Percentiles rank a stretch among this genome's conserved stretches.
Evolutionary conservation across 345 rosid genomes (phyloP).

Genomic region (Salix arbutifolia): DNA sequence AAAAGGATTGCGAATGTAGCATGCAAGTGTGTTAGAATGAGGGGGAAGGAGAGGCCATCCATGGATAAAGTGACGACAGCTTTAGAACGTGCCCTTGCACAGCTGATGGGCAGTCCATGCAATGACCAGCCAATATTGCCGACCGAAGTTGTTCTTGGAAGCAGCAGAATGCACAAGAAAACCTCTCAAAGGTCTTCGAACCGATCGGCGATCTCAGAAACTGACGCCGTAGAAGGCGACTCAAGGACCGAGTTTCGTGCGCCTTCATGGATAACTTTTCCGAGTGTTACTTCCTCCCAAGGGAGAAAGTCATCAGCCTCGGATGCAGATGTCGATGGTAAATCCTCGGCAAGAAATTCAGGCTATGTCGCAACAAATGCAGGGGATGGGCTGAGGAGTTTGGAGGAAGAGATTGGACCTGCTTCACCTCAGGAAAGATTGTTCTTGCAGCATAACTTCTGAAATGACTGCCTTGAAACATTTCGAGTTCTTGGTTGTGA

Average conservation of each 20-base stretch:
- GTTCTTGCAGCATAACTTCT: slow-evolving; percentile 97
- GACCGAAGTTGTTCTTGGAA: slow-evolving; percentile 88
- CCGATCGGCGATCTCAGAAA: slow-evolving; percentile 50
- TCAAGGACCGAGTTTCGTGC: slow-evolving; percentile 80
- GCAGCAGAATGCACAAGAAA: slow-evolving; percentile 92
- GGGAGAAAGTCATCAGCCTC: slow-evolving; percentile 91
- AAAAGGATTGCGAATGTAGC: slow-evolving; percentile 83
- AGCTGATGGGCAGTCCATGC: slow-evolving; percentile 91
- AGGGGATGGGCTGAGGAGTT: slow-evolving; percentile 34
- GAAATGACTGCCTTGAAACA: slow-evolving; percentile 1
- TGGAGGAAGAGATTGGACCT: slow-evolving; percentile 78
- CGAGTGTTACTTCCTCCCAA: slow-evolving; percentile 92
- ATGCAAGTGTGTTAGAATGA: slow-evolving; percentile 93
- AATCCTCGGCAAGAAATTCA: slow-evolving; percentile 37
- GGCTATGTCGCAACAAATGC: slow-evolving; percentile 25
- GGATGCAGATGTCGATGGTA: slow-evolving; percentile 78
- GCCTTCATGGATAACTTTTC: slow-evolving; percentile 97
- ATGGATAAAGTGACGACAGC: slow-evolving; percentile 97
- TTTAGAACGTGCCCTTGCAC: slow-evolving; percentile 76
- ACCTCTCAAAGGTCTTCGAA: slow-evolving; percentile 83
- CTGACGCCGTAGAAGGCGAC: slow-evolving; percentile 55
- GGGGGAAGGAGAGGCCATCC: slow-evolving; percentile 92
- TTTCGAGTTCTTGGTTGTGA: neutral
- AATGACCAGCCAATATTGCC: slow-evolving; percentile 86
- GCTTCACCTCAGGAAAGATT: slow-evolving; percentile 87